These are phyloP conservation scores for Penicillium desertorum DNA, from an alignment of 495 filamentous ascomycete species.

Conservation along the genomic window DNA sequence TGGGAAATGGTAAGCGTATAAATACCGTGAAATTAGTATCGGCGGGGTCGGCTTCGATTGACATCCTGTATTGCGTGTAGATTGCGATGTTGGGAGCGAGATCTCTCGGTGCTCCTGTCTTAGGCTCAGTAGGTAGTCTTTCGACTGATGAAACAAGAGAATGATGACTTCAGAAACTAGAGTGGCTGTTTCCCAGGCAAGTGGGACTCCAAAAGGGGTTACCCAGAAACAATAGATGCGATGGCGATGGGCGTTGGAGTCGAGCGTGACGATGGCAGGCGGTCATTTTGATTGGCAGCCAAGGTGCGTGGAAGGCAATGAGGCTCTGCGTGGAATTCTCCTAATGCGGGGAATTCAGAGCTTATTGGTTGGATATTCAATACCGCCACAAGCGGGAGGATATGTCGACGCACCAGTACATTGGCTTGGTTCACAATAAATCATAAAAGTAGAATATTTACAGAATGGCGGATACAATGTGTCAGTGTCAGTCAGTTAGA, in stretches of 20 bases:
- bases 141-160: neutral
- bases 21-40: constrained; percentile 68
- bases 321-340: constrained; percentile 5
- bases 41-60: constrained; percentile 14
- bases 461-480: too few species aligned
- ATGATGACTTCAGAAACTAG: neutral
- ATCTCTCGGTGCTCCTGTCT: neutral
- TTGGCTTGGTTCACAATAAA: neutral
- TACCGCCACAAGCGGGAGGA: neutral
- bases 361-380: neutral
- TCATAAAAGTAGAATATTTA: neutral
- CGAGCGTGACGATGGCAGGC: constrained; percentile 19
- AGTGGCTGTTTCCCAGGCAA: neutral
- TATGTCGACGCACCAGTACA: neutral
- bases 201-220: neutral
- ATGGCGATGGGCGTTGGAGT: constrained; percentile 11
- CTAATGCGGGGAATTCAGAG: neutral
- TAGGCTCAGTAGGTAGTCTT: neutral
- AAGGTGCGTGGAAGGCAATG: constrained; percentile 15
- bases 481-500: neutral
- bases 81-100: constrained; percentile 6
- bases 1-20: constrained; percentile 81
- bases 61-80: constrained; percentile 17
- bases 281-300: constrained; percentile 16
- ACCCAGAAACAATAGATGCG: constrained; percentile 2